Conservation (phyloP, 305 asterid species). For the Striga hermonthica region DNA sequence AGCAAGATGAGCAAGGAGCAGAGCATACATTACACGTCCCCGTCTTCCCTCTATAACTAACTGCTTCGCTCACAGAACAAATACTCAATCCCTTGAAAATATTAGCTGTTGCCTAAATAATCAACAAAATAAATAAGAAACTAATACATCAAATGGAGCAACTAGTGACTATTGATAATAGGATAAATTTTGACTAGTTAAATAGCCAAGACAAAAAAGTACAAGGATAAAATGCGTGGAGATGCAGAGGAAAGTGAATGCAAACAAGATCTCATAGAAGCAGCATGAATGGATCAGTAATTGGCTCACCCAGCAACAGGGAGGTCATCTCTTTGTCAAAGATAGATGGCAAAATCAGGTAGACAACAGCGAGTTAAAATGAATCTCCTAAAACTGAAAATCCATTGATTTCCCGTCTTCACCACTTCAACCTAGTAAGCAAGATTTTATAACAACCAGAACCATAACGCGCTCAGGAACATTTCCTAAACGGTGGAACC, state of each 20-base stretch:
- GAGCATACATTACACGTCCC: conserved; percentile 71
- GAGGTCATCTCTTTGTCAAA: conserved; percentile 15
- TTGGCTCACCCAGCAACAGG: conserved; percentile 6
- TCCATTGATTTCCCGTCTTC: not conserved
- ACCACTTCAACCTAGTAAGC: not conserved
- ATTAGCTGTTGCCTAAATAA: conserved; percentile 49
- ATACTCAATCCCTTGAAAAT: conserved; percentile 36
- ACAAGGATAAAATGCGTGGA: conserved; percentile 4
- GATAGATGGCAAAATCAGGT: conserved; percentile 7
- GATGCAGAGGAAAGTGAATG: conserved; percentile 24
- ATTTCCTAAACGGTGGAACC: not conserved
- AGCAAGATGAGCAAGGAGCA: conserved; percentile 67
- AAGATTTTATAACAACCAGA: not conserved
- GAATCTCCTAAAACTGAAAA: conserved; percentile 3
- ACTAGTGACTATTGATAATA: conserved; percentile 10
- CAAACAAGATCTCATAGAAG: conserved; percentile 1
- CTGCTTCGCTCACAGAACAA: conserved; percentile 38
- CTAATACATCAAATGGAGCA: conserved; percentile 27
- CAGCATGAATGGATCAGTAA: conserved; percentile 7
- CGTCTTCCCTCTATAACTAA: conserved; percentile 37
- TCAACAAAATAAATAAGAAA: conserved; percentile 21
- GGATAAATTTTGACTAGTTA: conserved; percentile 16
- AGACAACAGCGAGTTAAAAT: not conserved
- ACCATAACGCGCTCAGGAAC: not conserved
- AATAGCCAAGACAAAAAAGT: not conserved